Evolutionary conservation across 345 rosid species (phyloP).

Genomic region (Trapa incisa): DNA sequence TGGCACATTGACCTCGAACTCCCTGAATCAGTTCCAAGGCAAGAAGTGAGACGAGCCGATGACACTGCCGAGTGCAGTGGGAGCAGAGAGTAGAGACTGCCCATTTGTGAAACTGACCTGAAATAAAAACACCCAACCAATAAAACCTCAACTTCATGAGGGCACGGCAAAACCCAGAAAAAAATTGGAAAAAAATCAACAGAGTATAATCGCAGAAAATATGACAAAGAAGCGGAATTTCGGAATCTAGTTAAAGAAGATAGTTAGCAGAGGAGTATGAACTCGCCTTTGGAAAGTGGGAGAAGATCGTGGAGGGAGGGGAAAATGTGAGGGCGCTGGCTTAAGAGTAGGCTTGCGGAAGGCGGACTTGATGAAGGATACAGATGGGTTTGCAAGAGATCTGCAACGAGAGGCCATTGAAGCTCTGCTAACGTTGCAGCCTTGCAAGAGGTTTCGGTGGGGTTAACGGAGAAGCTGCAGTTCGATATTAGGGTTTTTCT

Average conservation of each 20-base stretch:
- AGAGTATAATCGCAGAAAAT: background rate
- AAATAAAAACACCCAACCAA: conserved; percentile 9
- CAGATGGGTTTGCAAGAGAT: conserved; percentile 48
- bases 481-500: too few relatives aligned
- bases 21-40: conserved; percentile 69
- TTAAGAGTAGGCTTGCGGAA: conserved; percentile 37
- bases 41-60: conserved; percentile 75
- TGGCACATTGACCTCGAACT: conserved; percentile 84
- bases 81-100: conserved; percentile 66
- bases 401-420: conserved; percentile 69
- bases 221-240: background rate
- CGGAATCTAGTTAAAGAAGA: background rate
- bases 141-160: conserved; percentile 3
- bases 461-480: conserved; percentile 1
- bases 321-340: conserved; percentile 28
- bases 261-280: background rate
- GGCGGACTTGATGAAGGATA: conserved; percentile 40
- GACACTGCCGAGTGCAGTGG: conserved; percentile 74
- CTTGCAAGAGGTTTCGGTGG: conserved; percentile 12
- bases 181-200: conserved; percentile 1
- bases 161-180: background rate
- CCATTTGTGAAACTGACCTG: conserved; percentile 58
- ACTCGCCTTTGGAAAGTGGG: conserved; percentile 36
- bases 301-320: conserved; percentile 28
- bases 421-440: background rate